Conservation (phyloP, 257 asterid species). For the Scutellaria minor region DNA sequence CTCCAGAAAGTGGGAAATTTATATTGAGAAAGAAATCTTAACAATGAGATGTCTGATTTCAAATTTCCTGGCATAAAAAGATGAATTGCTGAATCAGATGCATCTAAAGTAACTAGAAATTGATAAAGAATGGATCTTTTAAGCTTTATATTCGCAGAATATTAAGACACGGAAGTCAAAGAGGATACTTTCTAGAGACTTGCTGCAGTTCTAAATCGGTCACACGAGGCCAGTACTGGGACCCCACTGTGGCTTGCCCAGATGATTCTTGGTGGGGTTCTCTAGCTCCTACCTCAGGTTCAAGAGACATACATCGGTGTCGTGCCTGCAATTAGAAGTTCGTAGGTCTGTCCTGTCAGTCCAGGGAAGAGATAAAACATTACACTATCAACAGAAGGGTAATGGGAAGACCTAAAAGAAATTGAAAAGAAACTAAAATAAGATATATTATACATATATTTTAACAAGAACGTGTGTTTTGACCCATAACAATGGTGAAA, state of each 20-base stretch:
- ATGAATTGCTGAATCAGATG: neutral
- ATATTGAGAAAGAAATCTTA: neutral
- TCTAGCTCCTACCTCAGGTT: constrained; percentile 45
- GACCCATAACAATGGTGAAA: too few species aligned
- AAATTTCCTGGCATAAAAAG: neutral
- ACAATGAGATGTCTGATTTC: constrained; percentile 18
- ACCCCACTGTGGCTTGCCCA: constrained; percentile 43
- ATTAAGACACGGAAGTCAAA: constrained; percentile 27
- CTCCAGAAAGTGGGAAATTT: neutral
- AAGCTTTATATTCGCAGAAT: constrained; percentile 24
- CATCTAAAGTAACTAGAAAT: constrained; percentile 22
- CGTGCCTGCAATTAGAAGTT: constrained; percentile 56
- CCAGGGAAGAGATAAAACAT: neutral
- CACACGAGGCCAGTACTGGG: constrained; percentile 57
- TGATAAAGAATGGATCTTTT: constrained; percentile 13
- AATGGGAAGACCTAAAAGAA: neutral
- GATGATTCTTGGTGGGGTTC: constrained; percentile 44
- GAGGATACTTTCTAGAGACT: constrained; percentile 64
- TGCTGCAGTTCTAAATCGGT: constrained; percentile 52
- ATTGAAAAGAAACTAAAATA: too few species aligned
- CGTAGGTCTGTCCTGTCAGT: constrained; percentile 7
- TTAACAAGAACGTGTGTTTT: too few species aligned
- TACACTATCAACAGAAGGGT: neutral
- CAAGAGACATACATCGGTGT: constrained; percentile 53
- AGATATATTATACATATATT: too few species aligned